Evolutionary conservation across 352 stramenopile genomes (phyloP), one percentile per base, ranked within the genome.

Genomic region (Aphanomyces cochlioides): DNA sequence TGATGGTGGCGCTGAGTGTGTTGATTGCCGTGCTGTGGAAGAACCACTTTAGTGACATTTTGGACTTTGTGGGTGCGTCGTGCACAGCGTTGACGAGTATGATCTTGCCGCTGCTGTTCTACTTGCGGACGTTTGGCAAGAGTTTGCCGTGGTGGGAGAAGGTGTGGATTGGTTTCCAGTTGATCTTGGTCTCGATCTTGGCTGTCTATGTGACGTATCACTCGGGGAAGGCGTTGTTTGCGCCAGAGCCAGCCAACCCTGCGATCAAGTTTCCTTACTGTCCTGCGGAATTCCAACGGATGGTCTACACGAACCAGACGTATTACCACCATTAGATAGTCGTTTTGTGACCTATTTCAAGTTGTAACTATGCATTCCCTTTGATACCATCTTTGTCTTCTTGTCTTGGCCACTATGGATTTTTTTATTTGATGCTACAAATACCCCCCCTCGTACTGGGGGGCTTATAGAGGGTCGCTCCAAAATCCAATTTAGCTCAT

Each of bases 1-100:
- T 57, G 8, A 64, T 83, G 40, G 77, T 87, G 36, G 76, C 77
- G 5, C 76, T 85, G 45, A 73, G 82, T 21, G 64, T 84, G n/a
- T 21, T 81, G 12, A 77, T 87, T 56, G 72, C 80, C 37, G 81
- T 85, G 58, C 69, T 84, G 56, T 84, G 83, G 71, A 82, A 87
- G 53, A 53, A 75, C 59, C 70, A 75, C 34, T 75, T 75, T 50
- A 67, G 65, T 17, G 65, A 75, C 54, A 41, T 75, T 13, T 36
- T 69, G 41, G 45, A 74, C 53, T 74, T 78, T 73, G 72, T 78
- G 34, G 74, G 74, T 10, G 74, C 74, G 19, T 78, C 74, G 19
- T 69, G 66, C 28, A 78, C 75, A 38, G 66, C 74, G n/a, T 37
- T 75, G 15, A 61, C 72, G 53, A 71, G 74, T 59, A 78, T 78